Evolutionary conservation across 306 rosid genomes (phyloP).

Genomic region (Luffa acutangula): DNA sequence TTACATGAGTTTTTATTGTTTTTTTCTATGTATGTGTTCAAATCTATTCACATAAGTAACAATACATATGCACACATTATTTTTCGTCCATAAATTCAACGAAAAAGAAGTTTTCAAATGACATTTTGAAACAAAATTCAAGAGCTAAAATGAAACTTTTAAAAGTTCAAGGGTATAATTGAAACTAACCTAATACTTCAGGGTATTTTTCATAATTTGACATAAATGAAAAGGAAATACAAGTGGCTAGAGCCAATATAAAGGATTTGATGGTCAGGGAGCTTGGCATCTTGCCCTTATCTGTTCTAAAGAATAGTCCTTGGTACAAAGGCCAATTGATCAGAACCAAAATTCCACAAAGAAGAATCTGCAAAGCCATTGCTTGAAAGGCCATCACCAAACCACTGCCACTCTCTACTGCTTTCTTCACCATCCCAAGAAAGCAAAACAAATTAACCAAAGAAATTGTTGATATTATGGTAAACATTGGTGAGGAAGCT

Average conservation of each 20-base stretch:
- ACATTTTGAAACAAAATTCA: no score
- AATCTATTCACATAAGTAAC: no score
- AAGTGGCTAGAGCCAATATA: constrained; percentile 19
- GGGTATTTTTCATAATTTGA: no score
- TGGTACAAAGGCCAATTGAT: constrained; percentile 59
- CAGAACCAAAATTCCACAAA: constrained; percentile 45
- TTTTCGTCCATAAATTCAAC: no score
- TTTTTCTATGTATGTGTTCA: no score
- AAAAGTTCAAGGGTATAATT: no score
- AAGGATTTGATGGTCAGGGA: constrained; percentile 42
- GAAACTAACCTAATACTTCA: no score
- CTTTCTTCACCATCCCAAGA: constrained; percentile 30
- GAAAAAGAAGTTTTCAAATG: no score
- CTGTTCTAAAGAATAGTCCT: constrained; percentile 66
- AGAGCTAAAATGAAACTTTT: no score
- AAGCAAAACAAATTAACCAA: constrained; percentile 53
- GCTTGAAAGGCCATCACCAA: constrained; percentile 15
- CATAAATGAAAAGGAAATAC: not conserved
- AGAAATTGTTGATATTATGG: constrained; percentile 45
- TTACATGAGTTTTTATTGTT: no score
- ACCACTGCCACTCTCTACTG: constrained; percentile 19
- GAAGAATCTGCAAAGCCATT: constrained; percentile 42
- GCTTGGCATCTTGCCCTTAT: constrained; percentile 52
- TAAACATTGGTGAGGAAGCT: constrained; percentile 57
- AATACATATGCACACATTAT: no score